These are phyloP conservation scores for Aspergillus tamarii DNA, from an alignment of 2,329 filamentous ascomycete genomes.

Conservation along the genomic window DNA sequence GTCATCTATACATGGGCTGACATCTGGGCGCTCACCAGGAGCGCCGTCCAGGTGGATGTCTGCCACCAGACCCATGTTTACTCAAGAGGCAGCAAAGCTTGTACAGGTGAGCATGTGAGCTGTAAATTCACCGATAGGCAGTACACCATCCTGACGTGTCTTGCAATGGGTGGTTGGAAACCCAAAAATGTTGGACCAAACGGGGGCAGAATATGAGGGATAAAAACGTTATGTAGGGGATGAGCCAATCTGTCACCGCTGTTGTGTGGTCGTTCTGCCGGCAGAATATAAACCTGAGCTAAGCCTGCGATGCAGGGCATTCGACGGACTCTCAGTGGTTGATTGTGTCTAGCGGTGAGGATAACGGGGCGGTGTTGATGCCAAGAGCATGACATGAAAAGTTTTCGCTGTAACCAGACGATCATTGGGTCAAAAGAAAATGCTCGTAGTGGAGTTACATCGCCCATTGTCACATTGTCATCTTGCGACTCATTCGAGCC, in stretches of 20 bases:
- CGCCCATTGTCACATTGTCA: background rate
- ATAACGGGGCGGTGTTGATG: background rate
- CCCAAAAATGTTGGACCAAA: background rate
- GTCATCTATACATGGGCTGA: background rate
- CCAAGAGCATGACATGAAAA: background rate
- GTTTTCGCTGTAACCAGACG: background rate
- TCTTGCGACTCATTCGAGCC: background rate
- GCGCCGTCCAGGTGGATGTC: conserved; percentile 7
- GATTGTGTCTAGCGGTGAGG: background rate
- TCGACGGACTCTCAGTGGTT: background rate
- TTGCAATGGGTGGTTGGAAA: background rate
- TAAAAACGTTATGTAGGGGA: background rate
- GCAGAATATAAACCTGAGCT: background rate
- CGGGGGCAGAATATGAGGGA: background rate
- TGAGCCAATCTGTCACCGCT: background rate
- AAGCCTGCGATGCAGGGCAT: background rate
- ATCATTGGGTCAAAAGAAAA: background rate
- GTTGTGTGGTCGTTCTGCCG: background rate
- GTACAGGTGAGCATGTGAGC: background rate
- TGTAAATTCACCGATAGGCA: conserved; percentile 2
- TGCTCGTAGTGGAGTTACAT: background rate
- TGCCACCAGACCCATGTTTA: conserved; percentile 4
- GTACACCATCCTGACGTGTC: conserved; percentile 12
- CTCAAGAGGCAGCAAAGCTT: background rate
- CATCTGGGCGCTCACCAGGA: background rate